Evolutionary conservation across 257 asterid genomes (phyloP).

Genomic region (Nemophila menziesii): DNA sequence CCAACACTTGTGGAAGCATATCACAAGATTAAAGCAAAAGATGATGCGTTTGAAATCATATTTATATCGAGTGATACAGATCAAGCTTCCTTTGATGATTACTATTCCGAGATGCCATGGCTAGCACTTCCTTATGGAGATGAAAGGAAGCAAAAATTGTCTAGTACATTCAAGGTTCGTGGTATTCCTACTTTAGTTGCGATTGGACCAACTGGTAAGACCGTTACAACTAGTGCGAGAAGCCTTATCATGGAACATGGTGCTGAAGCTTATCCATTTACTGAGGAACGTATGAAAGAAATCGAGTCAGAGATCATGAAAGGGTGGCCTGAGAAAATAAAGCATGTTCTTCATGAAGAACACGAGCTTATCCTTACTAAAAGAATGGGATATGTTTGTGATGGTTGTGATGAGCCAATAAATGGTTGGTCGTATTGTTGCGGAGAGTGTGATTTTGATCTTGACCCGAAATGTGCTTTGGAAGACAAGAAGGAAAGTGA

Average conservation of each 20-base stretch:
- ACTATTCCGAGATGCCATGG: constrained; percentile 91
- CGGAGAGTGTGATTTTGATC: constrained; percentile 53
- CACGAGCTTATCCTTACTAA: constrained; percentile 54
- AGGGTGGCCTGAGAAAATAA: constrained; percentile 58
- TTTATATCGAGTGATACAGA: constrained; percentile 58
- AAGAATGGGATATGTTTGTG: constrained; percentile 36
- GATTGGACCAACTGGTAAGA: constrained; percentile 44
- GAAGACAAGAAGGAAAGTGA: constrained; percentile 13
- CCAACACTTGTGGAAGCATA: constrained; percentile 56
- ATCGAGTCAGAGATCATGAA: constrained; percentile 54
- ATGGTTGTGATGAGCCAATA: constrained; percentile 49
- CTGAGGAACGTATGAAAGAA: constrained; percentile 24
- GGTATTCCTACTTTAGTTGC: constrained; percentile 78
- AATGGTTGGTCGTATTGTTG: constrained; percentile 53
- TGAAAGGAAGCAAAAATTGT: constrained; percentile 33
- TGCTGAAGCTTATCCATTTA: constrained; percentile 68
- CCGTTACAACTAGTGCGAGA: constrained; percentile 40
- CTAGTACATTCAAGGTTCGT: constrained; percentile 35
- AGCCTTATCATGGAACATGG: constrained; percentile 41
- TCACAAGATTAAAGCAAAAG: constrained; percentile 36
- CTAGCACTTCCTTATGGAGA: constrained; percentile 75
- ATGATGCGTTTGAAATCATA: constrained; percentile 48
- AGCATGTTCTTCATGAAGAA: constrained; percentile 27
- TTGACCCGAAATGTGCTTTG: constrained; percentile 53
- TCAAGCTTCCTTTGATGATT: constrained; percentile 39